A percentile compares a stretch with the other conserved stretches of the same genome.
Conservation (phyloP, 2,329 filamentous ascomycete species). For the Teratosphaeria zuluensis region DNA sequence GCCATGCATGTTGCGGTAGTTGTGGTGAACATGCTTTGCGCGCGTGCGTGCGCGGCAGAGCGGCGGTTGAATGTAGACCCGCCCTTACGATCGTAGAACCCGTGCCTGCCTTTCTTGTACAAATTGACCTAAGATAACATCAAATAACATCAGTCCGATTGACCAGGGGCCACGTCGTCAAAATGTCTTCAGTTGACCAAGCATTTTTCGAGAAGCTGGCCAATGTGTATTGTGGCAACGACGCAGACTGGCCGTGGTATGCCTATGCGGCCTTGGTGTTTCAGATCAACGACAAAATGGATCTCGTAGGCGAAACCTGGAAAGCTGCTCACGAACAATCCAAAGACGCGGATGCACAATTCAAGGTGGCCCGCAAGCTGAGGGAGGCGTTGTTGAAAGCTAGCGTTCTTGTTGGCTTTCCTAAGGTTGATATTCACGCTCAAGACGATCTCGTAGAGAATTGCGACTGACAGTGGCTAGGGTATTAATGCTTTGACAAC, state of each 20-base stretch:
- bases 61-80: background rate
- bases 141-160: no score
- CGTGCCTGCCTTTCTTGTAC: no score
- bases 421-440: conserved; percentile 1
- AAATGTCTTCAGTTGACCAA: conserved; percentile 1
- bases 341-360: conserved; percentile 1
- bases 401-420: conserved; percentile 10
- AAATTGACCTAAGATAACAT: no score
- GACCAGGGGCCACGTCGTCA: no score
- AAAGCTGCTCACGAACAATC: conserved; percentile 4
- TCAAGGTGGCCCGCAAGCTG: conserved; percentile 8
- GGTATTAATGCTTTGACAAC: conserved; percentile 12
- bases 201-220: conserved; percentile 11
- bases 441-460: background rate
- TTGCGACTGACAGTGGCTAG: background rate
- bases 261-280: conserved; percentile 10
- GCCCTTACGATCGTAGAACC: background rate
- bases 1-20: background rate
- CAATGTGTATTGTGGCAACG: conserved; percentile 4
- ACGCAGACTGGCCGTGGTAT: conserved; percentile 6
- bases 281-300: conserved; percentile 12
- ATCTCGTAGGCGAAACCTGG: conserved; percentile 6
- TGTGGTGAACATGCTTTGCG: background rate
- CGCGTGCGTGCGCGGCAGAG: background rate
- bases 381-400: conserved; percentile 10